phyloP scores from a whole-genome alignment of 495 filamentous ascomycete genomes.

The Aeminium ludgeri region DNA sequence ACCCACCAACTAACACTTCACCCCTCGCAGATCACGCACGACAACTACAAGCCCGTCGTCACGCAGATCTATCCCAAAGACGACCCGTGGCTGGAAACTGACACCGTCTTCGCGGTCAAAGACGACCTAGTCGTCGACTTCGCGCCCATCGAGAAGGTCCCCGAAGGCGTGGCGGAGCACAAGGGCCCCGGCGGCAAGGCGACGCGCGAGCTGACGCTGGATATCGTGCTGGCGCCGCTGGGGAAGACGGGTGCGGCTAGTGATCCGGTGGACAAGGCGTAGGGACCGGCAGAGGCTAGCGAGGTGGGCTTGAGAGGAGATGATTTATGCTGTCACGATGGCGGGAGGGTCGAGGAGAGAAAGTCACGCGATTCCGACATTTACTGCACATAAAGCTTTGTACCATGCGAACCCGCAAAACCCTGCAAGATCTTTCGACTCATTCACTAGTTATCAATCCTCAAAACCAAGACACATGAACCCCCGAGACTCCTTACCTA shows the following conservation, averaged over 20 bases:
- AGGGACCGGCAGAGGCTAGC: too few relatives aligned
- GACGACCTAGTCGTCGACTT: slow-evolving; percentile 48
- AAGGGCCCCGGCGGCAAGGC: slow-evolving; percentile 15
- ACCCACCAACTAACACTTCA: background rate
- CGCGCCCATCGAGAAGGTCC: slow-evolving; percentile 29
- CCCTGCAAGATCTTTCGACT: too few relatives aligned
- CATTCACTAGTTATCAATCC: too few relatives aligned
- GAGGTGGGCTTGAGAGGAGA: too few relatives aligned
- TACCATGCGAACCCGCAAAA: too few relatives aligned
- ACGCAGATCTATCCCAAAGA: slow-evolving; percentile 48
- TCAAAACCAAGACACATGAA: too few relatives aligned
- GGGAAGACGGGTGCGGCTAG: slow-evolving; percentile 6
- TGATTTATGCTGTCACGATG: too few relatives aligned
- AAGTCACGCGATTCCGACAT: too few relatives aligned
- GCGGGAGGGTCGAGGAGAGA: too few relatives aligned
- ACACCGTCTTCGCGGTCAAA: slow-evolving; percentile 54
- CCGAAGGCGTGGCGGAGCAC: slow-evolving; percentile 10
- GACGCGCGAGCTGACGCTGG: slow-evolving; percentile 21
- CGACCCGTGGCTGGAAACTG: slow-evolving; percentile 42
- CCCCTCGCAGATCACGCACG: slow-evolving; percentile 20
- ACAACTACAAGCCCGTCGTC: slow-evolving; percentile 34
- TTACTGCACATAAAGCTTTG: too few relatives aligned
- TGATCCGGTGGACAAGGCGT: background rate
- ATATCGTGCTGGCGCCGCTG: slow-evolving; percentile 22
- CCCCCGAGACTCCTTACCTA: too few relatives aligned